Conservation (phyloP, 345 rosid species). For the Gossypium ekmanianum region DNA sequence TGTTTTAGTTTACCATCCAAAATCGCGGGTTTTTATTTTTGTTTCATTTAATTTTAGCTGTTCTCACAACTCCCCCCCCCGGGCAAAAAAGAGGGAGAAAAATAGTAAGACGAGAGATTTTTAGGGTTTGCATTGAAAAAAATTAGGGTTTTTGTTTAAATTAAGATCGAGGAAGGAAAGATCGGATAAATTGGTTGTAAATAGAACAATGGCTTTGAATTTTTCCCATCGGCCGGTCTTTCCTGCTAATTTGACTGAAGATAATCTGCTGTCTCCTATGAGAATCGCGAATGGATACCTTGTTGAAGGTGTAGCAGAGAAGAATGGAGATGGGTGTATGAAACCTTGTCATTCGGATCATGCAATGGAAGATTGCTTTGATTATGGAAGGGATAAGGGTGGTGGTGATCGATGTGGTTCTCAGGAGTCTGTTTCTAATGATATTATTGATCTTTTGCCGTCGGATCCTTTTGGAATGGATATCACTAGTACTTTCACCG, state of each 20-base stretch:
- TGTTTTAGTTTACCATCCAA: constrained; percentile 44
- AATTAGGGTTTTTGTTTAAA: constrained; percentile 3
- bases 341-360: constrained; percentile 37
- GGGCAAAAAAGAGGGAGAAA: neutral
- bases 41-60: neutral
- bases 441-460: constrained; percentile 57
- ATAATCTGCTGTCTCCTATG: constrained; percentile 59
- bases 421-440: constrained; percentile 64
- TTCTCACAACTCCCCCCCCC: too few species aligned
- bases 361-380: constrained; percentile 51
- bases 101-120: neutral
- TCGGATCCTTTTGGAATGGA: constrained; percentile 94
- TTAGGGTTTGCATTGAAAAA: constrained; percentile 1
- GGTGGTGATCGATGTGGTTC: constrained; percentile 44
- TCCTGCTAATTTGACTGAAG: constrained; percentile 59
- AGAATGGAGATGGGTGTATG: constrained; percentile 33
- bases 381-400: constrained; percentile 47
- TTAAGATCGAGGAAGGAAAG: constrained; percentile 4
- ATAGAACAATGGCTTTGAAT: constrained; percentile 69
- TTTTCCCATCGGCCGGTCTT: constrained; percentile 69
- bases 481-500: constrained; percentile 71
- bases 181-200: constrained; percentile 20
- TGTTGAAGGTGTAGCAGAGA: constrained; percentile 47
- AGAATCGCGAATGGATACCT: constrained; percentile 62
- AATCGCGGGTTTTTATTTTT: constrained; percentile 28